Percentiles rank a stretch among this genome's conserved stretches.
Conservation (phyloP, 768 basidiomycete genomes). For the Leccinum olivaceopallidum region DNA sequence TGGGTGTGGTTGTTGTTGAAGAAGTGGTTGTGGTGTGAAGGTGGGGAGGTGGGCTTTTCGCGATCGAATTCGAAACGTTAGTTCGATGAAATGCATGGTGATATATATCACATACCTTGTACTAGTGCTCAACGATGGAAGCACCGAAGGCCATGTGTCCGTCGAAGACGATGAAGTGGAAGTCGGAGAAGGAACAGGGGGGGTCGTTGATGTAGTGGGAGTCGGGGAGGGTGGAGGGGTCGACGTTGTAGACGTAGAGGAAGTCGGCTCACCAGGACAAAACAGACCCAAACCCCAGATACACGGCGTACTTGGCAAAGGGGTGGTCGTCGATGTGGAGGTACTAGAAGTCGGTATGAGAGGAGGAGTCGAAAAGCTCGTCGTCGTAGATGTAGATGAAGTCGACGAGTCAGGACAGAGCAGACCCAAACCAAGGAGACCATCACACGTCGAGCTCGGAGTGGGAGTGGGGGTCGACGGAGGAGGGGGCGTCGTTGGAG, state of each 20-base stretch:
- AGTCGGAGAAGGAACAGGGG: not conserved
- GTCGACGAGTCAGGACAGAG: not conserved
- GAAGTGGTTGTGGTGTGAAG: conserved; percentile 11
- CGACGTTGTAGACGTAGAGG: not conserved
- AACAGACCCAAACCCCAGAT: not conserved
- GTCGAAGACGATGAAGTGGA: not conserved
- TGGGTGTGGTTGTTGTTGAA: conserved; percentile 6
- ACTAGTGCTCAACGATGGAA: not conserved
- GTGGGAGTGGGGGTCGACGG: not conserved
- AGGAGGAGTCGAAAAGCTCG: not conserved
- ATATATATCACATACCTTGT: conserved; percentile 14
- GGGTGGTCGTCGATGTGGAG: not conserved
- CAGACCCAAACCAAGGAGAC: not conserved
- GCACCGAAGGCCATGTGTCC: not conserved
- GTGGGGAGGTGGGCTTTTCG: conserved; percentile 33
- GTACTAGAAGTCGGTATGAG: not conserved
- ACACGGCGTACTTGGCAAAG: not conserved
- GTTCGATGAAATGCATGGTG: not conserved
- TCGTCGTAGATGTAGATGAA: not conserved
- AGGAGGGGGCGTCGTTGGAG: not conserved
- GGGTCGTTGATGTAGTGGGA: not conserved
- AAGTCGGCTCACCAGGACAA: not conserved
- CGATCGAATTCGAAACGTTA: conserved; percentile 21
- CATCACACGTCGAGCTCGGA: not conserved
- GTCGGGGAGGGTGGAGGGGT: not conserved